A percentile compares a stretch with the other conserved stretches of the same genome.
phyloP scores from a whole-genome alignment of 108 stramenopile genomes.

The Nitzschia sp. region DNA sequence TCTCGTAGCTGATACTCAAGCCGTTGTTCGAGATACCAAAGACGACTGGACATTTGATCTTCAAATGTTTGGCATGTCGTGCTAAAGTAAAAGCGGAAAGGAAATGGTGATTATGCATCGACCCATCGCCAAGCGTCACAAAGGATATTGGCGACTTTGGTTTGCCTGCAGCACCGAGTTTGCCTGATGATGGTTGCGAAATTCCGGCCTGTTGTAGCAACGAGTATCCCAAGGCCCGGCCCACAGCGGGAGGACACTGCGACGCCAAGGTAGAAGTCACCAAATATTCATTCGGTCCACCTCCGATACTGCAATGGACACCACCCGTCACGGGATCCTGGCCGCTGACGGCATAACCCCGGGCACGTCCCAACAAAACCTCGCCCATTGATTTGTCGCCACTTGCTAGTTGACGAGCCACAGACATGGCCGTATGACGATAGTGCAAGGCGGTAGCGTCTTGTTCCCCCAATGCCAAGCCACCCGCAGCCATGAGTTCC shows the following conservation, averaged over 20 bases:
- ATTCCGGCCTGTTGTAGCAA: slow-evolving; percentile 27
- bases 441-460: slow-evolving; percentile 85
- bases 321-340: slow-evolving; percentile 86
- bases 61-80: slow-evolving; percentile 62
- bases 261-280: slow-evolving; percentile 83
- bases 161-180: slow-evolving; percentile 1
- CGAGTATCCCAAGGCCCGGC: slow-evolving; percentile 79
- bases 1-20: slow-evolving; percentile 68
- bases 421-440: slow-evolving; percentile 67
- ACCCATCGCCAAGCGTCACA: slow-evolving; percentile 86
- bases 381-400: neutral
- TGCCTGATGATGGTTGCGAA: neutral
- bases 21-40: slow-evolving; percentile 88
- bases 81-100: slow-evolving; percentile 74
- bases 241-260: slow-evolving; percentile 85
- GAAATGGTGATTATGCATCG: slow-evolving; percentile 84
- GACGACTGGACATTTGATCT: slow-evolving; percentile 76
- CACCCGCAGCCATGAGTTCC: slow-evolving; percentile 64
- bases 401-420: slow-evolving; percentile 55
- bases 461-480: slow-evolving; percentile 40
- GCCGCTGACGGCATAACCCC: slow-evolving; percentile 69
- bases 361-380: slow-evolving; percentile 65
- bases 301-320: slow-evolving; percentile 79
- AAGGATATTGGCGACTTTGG: slow-evolving; percentile 54
- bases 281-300: slow-evolving; percentile 61